Evolutionary conservation across 345 rosid genomes (phyloP).

Genomic region (Salix koriyanagi): DNA sequence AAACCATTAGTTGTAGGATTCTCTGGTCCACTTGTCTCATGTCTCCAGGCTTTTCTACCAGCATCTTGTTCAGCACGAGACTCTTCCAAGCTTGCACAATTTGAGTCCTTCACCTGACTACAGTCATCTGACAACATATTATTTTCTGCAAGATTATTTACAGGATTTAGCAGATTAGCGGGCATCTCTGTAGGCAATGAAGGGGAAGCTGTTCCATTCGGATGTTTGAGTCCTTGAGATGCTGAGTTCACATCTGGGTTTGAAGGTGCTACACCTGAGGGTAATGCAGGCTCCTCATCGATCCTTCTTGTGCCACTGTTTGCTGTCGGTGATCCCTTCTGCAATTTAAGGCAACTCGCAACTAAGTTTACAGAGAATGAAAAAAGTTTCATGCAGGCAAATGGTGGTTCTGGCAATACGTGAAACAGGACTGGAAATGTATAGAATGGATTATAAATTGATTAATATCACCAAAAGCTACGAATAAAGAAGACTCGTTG

Average conservation of each 20-base stretch:
- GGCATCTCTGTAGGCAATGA: slow-evolving; percentile 16
- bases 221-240: slow-evolving; percentile 19
- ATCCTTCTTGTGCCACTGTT: slow-evolving; percentile 20
- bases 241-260: slow-evolving; percentile 18
- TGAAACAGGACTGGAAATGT: background rate
- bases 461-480: background rate
- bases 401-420: background rate
- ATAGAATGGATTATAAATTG: background rate
- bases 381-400: background rate
- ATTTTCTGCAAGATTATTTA: slow-evolving; percentile 14
- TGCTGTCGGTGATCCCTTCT: slow-evolving; percentile 33
- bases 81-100: slow-evolving; percentile 16
- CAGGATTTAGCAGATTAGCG: slow-evolving; percentile 16
- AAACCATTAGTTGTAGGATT: slow-evolving; percentile 21
- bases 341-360: slow-evolving; percentile 15
- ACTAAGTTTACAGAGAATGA: background rate
- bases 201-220: slow-evolving; percentile 18
- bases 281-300: slow-evolving; percentile 19
- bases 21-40: slow-evolving; percentile 22
- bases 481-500: background rate
- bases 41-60: slow-evolving; percentile 21
- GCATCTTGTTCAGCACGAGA: slow-evolving; percentile 15
- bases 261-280: slow-evolving; percentile 13
- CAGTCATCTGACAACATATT: slow-evolving; percentile 13
- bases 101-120: slow-evolving; percentile 16